phyloP scores from a whole-genome alignment of 2,329 filamentous ascomycete species.

The Pseudocercospora macadamiae region DNA sequence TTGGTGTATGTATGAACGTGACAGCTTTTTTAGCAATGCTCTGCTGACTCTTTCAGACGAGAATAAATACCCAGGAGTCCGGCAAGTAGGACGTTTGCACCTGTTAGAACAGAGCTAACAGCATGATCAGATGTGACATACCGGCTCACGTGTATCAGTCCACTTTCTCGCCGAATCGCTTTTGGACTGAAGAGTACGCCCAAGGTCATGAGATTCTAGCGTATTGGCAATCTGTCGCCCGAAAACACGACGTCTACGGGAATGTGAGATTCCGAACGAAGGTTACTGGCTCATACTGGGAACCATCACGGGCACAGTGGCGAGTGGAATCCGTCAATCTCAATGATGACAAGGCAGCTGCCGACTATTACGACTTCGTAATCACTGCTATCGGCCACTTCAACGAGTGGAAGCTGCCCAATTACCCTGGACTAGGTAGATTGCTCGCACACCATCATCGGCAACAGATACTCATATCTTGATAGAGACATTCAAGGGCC shows the following conservation, averaged over 20 bases:
- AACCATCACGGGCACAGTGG: constrained; percentile 59
- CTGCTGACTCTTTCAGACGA: constrained; percentile 22
- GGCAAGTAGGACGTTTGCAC: too few species aligned
- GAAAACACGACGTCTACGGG: constrained; percentile 66
- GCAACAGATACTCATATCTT: constrained; percentile 41
- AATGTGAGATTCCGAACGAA: constrained; percentile 58
- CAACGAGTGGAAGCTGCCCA: constrained; percentile 66
- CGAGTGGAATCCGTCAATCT: constrained; percentile 55
- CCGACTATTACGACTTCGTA: constrained; percentile 62
- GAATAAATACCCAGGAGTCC: constrained; percentile 26
- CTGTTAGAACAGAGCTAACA: too few species aligned
- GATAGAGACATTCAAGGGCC: constrained; percentile 43
- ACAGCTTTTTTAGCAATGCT: background rate
- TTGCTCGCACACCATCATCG: background rate
- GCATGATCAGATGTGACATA: constrained; percentile 68
- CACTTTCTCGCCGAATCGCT: constrained; percentile 67
- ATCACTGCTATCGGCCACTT: constrained; percentile 67
- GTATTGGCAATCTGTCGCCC: constrained; percentile 67
- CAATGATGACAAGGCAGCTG: constrained; percentile 6
- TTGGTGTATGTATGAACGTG: constrained; percentile 42
- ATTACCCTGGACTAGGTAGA: constrained; percentile 52
- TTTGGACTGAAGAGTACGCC: constrained; percentile 71
- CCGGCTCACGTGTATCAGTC: constrained; percentile 72
- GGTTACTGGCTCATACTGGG: constrained; percentile 62
- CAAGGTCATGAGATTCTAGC: constrained; percentile 66